Base-by-base conservation (phyloP, 202 grass and related monocot species). In the Setaria italica region DNA sequence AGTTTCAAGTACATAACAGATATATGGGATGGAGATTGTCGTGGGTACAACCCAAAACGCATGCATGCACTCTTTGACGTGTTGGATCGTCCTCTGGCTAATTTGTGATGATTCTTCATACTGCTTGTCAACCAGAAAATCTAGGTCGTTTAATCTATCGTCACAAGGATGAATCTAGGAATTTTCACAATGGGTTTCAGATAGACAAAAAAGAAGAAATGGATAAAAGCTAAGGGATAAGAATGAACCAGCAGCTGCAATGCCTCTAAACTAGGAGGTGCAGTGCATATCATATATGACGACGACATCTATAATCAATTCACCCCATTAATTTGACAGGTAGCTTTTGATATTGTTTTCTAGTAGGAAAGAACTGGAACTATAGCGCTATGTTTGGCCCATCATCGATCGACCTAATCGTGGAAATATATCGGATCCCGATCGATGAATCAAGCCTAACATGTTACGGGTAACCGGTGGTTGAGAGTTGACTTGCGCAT, bases 401-500 rank as follows among this genome's bases (percentile, higher is more conserved):
- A 67, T 81, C 85, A 78, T 49, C 39, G 39, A 59, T 30, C 59
- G 59, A 87, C 74, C 84, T 83, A 79, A 74, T 79, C 60, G 59
- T 69, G 67, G 80, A 79, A 74, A 78, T 89, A 86, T 77, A 66
- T 35, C 13, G 13, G 80, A 48, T 57, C 43, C 43, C 19, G 80
- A 81, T 48, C 19, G 80, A 81, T 48, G 79, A 70, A 54, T 54
- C 34, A 53, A 72, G 57, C 59, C 46, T 10, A 37, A 39, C 58
- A 76, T 45, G 76, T 80, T 87, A 90, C 85, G 85, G 85, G 89
- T 11, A 84, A 84, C 21, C 54, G 80, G 85, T 87, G 32, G 89
- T 90, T 90, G 85, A 70, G 56, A 57, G 20, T 76, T 90, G 89
- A 90, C 89, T 90, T 87, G 48, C 48, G 85, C 80, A 65, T 67